These are phyloP conservation scores for Tephrocybe sp. DNA, from an alignment of 768 basidiomycete genomes.

Conservation along the genomic window DNA sequence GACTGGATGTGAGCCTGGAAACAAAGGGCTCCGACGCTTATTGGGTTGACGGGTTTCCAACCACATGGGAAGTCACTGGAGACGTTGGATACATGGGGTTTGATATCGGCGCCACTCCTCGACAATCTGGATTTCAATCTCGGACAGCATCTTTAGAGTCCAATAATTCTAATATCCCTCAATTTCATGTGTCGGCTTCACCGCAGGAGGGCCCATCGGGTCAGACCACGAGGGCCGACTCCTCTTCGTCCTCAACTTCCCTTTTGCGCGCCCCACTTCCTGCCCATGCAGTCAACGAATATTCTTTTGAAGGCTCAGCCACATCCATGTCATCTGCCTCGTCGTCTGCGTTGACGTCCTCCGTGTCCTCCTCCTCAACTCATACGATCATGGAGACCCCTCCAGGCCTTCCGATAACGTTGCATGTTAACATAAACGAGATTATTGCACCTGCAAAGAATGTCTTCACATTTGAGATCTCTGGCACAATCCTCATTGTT, in stretches of 20 bases:
- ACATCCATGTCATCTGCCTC: conserved; percentile 32
- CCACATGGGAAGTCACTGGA: conserved; percentile 62
- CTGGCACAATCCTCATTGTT: conserved; percentile 61
- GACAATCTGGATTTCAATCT: conserved; percentile 26
- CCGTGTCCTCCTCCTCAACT: conserved; percentile 32
- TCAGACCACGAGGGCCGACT: conserved; percentile 32
- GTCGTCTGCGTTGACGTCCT: conserved; percentile 39
- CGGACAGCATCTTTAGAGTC: conserved; percentile 52
- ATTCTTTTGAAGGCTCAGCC: conserved; percentile 66
- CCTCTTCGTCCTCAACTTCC: conserved; percentile 48
- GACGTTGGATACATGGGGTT: conserved; percentile 72
- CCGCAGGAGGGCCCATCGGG: conserved; percentile 13
- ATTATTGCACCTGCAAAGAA: conserved; percentile 63
- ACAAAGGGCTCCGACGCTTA: conserved; percentile 64
- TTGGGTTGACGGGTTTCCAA: conserved; percentile 54
- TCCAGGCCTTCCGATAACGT: conserved; percentile 62
- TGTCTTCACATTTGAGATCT: conserved; percentile 61
- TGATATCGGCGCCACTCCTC: conserved; percentile 45
- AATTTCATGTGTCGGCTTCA: conserved; percentile 18
- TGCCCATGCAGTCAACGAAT: conserved; percentile 58
- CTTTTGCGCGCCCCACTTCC: conserved; percentile 77
- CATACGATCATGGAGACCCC: conserved; percentile 25
- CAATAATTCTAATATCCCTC: conserved; percentile 34
- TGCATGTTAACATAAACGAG: conserved; percentile 82
- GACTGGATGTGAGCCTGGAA: conserved; percentile 71